Evolutionary conservation across 2,329 filamentous ascomycete species (phyloP).

Genomic region (Arthrobotrys entomopaga): DNA sequence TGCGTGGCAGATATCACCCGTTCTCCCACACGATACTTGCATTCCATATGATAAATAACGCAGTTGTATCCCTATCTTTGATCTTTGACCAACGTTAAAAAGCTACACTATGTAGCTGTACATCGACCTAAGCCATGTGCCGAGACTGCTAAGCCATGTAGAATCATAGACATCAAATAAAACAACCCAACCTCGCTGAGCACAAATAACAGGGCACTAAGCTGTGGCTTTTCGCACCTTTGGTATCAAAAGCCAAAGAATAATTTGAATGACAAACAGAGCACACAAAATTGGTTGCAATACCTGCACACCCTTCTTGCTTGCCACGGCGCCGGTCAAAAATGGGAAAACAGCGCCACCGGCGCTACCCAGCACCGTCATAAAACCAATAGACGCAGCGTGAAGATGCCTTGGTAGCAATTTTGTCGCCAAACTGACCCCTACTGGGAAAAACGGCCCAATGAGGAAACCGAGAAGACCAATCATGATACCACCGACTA

Average conservation of each 20-base stretch:
- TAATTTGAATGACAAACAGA: constrained; percentile 62
- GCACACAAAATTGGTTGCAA: constrained; percentile 69
- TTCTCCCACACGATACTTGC: too few relatives aligned
- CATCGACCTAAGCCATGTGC: too few relatives aligned
- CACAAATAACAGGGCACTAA: neutral
- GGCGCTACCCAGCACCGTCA: constrained; percentile 78
- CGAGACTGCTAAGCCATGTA: too few relatives aligned
- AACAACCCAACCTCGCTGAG: too few relatives aligned
- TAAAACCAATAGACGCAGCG: constrained; percentile 82
- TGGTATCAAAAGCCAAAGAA: constrained; percentile 40
- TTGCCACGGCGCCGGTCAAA: constrained; percentile 75
- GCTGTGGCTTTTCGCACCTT: constrained; percentile 30
- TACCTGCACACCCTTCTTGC: constrained; percentile 68
- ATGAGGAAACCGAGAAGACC: constrained; percentile 80
- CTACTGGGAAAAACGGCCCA: constrained; percentile 80
- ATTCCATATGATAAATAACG: too few relatives aligned
- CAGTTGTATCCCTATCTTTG: too few relatives aligned
- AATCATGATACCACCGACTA: constrained; percentile 77
- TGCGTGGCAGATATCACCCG: too few relatives aligned
- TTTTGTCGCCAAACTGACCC: constrained; percentile 77
- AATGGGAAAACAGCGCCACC: constrained; percentile 76
- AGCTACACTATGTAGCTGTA: too few relatives aligned
- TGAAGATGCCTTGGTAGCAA: constrained; percentile 78
- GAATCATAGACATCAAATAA: too few relatives aligned
- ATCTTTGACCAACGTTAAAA: too few relatives aligned